Base-by-base conservation (phyloP, 2,329 filamentous ascomycete species). In the Xylaria sp. region DNA sequence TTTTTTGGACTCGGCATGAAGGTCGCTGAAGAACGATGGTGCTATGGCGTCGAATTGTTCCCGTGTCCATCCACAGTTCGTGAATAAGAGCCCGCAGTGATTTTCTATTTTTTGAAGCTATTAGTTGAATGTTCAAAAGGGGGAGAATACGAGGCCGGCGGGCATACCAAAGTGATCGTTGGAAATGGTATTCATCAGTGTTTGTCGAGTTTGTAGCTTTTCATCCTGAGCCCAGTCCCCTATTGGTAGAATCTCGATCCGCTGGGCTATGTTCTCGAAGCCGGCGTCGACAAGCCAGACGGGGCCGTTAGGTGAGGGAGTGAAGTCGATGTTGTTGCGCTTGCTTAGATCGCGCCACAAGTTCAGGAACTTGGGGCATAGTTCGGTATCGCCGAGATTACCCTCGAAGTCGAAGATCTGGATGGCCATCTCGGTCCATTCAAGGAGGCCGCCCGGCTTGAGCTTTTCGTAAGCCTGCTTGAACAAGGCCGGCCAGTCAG, bases 401-500 rank as follows among this genome's bases (percentile, higher is more conserved):
- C 76, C 75, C 27, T 82, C 79, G 12, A 81, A 81, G 65, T 82
- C 81, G 63, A 80, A 81, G 59, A 83, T 80, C 23, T 78, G 77
- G 2, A 82, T 79, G 1, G 80, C 76, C 9, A 83, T 73, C 67
- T 84, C 82, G 13, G 80, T 79, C 72, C 84, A 80, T 75, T 84
- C 83, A 48, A 84, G 74, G n/a, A 81, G 77, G 0, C 83, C 83
- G 16, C 83, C 83, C 0, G 82, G 82, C 42, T 80, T 81, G 21
- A 84, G 78, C 65, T 83, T 82, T 13, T 73, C 71, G 60, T 80
- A 82, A 0, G 80, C 81, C 54, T 81, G 75, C 9, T 64, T 68
- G 8, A 84, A 68, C 1, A 84, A 70, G 1, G 69, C 67, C 29
- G 75, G 73, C 82, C 82, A 84, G 66, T 83, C 79, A 29, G 77